Conservation (phyloP, 2,329 filamentous ascomycete genomes). For the Apiospora phragmitis region DNA sequence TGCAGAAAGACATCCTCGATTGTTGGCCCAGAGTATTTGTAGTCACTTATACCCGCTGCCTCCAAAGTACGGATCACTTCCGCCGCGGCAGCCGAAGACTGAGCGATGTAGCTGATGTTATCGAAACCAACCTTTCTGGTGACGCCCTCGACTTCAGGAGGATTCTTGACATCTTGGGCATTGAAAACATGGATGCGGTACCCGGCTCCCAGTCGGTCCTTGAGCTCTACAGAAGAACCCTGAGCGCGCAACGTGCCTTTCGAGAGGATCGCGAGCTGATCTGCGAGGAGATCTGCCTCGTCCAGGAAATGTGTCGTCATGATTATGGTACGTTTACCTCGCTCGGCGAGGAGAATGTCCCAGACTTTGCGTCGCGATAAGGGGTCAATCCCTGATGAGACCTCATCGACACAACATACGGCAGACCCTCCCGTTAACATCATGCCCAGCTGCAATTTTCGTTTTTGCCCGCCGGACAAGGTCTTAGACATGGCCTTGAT, state of each 20-base stretch:
- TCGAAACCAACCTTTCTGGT: conserved; percentile 64
- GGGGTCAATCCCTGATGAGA: conserved; percentile 85
- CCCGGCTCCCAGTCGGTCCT: conserved; percentile 77
- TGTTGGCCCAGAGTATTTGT: conserved; percentile 83
- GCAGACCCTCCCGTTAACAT: conserved; percentile 90
- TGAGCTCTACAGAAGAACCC: conserved; percentile 83
- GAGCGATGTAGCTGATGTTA: conserved; percentile 70
- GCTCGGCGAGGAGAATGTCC: conserved; percentile 87
- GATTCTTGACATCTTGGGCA: conserved; percentile 46
- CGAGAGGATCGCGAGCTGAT: conserved; percentile 85
- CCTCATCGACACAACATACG: conserved; percentile 90
- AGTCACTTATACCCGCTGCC: conserved; percentile 66
- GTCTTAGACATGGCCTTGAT: conserved; percentile 71
- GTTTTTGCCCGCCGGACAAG: conserved; percentile 86
- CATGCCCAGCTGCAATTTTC: conserved; percentile 90
- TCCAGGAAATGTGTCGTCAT: conserved; percentile 93
- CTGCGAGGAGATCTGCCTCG: conserved; percentile 85
- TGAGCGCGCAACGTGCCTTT: conserved; percentile 80
- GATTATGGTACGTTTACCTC: conserved; percentile 79
- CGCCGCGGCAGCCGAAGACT: conserved; percentile 69
- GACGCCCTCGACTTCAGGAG: conserved; percentile 55
- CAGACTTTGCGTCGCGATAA: conserved; percentile 86
- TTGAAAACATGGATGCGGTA: conserved; percentile 79
- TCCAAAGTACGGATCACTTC: conserved; percentile 71
- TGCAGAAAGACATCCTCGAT: conserved; percentile 92